Base-by-base conservation (phyloP, 331 rosid species). In the Pyrus hybrid region DNA sequence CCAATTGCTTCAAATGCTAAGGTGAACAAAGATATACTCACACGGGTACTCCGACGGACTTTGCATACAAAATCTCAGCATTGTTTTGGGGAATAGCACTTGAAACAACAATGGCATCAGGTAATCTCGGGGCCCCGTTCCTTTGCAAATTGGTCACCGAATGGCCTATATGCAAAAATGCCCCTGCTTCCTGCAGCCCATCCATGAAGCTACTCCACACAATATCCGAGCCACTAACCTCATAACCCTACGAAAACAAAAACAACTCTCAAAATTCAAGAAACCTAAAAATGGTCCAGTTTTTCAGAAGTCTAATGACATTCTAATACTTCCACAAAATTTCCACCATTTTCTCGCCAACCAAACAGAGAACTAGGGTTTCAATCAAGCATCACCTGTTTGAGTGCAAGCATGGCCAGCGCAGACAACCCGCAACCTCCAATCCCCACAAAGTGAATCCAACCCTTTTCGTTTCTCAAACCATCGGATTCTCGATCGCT, bases 391-490 rank as follows among this genome's bases (percentile, higher is more conserved):
- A 25, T 58, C 25, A 79, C 86, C 68, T 79, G 79, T 71, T 83
- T 79, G 49, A 79, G 72, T 26, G 83, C 80, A 37, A 79, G 81
- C 78, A 70, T 75, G 66, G 83, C 83, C 63, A 79, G 73, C 7
- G 81, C 86, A 60, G 83, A 83, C 71, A 71, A 57, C 23, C 83
- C 86, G 67, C 75, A 83, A 43, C 86, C 86, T 83, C 86, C 86
- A 28, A 82, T 29, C 8, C 83, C 87, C 30, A 77, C 80, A 25
- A 84, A 70, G 61, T 67, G 85, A 71, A 76, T 45, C 77, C 77
- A 68, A 32, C 64, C 51, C 71, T 49, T 73, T 61, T 3, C 56
- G 22, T 53, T 72, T 37, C 65, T 64, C 47, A 33, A 66, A 21
- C 53, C 23, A 21, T 53, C 26, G 20, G 35, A 37, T 56, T 20